A percentile compares a stretch with the other conserved stretches of the same genome.
phyloP scores from a whole-genome alignment of 805 yeast genomes.

The Barnettozyma wickerhamii region DNA sequence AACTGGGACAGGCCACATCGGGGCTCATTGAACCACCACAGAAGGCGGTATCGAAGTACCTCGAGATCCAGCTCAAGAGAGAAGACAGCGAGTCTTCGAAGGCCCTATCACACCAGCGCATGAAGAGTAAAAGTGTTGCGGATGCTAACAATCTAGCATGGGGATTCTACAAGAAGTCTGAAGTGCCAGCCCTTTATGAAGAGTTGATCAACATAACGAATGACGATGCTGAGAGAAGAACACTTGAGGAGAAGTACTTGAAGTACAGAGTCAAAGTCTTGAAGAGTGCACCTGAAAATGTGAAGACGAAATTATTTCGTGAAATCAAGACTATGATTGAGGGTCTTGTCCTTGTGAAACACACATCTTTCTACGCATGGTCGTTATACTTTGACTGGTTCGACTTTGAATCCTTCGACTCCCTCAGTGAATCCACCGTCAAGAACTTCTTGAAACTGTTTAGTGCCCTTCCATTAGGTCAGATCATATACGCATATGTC shows the following conservation, averaged over 20 bases:
- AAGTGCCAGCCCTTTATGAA: conserved; percentile 50
- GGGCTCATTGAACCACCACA: conserved; percentile 42
- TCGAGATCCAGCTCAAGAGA: conserved; percentile 33
- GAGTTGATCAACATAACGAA: conserved; percentile 52
- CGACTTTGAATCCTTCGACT: conserved; percentile 48
- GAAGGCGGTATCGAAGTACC: conserved; percentile 40
- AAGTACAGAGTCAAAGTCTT: conserved; percentile 53
- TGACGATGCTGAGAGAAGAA: conserved; percentile 57
- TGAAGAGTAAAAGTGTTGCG: conserved; percentile 27
- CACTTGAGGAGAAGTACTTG: conserved; percentile 56
- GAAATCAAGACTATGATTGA: conserved; percentile 54
- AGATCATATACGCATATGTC: conserved; percentile 55
- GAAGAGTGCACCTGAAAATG: conserved; percentile 42
- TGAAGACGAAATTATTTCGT: conserved; percentile 34
- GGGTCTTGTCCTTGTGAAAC: conserved; percentile 68
- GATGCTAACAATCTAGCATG: conserved; percentile 37
- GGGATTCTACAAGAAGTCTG: conserved; percentile 45
- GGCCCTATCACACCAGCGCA: conserved; percentile 41
- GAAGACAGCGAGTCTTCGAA: conserved; percentile 41
- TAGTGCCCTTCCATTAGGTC: conserved; percentile 57
- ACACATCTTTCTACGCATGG: conserved; percentile 67
- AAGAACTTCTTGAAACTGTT: conserved; percentile 52
- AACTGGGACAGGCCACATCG: conserved; percentile 49
- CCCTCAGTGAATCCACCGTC: conserved; percentile 43
- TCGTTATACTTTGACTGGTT: conserved; percentile 66